phyloP scores from a whole-genome alignment of 371 early-diverging fungal species.

The Mucor indicus region DNA sequence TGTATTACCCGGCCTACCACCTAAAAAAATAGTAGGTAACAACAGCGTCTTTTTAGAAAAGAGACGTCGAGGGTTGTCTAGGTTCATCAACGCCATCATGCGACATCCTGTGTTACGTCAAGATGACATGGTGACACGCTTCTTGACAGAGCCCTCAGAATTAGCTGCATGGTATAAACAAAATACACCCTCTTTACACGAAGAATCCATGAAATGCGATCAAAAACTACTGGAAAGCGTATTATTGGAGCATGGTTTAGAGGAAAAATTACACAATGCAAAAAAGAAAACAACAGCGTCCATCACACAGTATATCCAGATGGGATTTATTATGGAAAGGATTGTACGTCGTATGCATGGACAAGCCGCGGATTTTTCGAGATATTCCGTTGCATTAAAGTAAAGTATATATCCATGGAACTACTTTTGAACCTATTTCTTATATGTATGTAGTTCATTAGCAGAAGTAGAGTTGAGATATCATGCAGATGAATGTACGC shows the following conservation, averaged over 20 bases:
- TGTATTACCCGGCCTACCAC: slow-evolving; percentile 42
- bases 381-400: slow-evolving; percentile 56
- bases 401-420: slow-evolving; percentile 15
- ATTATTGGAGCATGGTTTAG: slow-evolving; percentile 49
- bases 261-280: slow-evolving; percentile 51
- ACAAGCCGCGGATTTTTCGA: slow-evolving; percentile 55
- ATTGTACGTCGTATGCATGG: slow-evolving; percentile 66
- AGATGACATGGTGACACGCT: slow-evolving; percentile 63
- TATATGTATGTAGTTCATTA: slow-evolving; percentile 37
- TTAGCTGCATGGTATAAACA: slow-evolving; percentile 54
- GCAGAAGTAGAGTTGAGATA: slow-evolving; percentile 64
- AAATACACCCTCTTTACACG: slow-evolving; percentile 47
- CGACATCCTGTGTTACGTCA: slow-evolving; percentile 72
- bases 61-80: slow-evolving; percentile 65
- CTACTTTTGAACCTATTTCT: not conserved
- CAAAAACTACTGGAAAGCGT: slow-evolving; percentile 29
- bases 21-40: slow-evolving; percentile 47
- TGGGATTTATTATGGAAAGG: slow-evolving; percentile 66
- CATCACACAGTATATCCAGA: slow-evolving; percentile 58
- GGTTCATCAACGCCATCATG: slow-evolving; percentile 76
- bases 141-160: slow-evolving; percentile 68
- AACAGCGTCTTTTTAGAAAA: slow-evolving; percentile 70
- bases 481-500: slow-evolving; percentile 56
- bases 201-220: slow-evolving; percentile 44
- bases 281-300: slow-evolving; percentile 47